Percentiles rank a stretch among this genome's conserved stretches.
phyloP scores from a whole-genome alignment of 345 rosid genomes.

The Sapria himalayana region DNA sequence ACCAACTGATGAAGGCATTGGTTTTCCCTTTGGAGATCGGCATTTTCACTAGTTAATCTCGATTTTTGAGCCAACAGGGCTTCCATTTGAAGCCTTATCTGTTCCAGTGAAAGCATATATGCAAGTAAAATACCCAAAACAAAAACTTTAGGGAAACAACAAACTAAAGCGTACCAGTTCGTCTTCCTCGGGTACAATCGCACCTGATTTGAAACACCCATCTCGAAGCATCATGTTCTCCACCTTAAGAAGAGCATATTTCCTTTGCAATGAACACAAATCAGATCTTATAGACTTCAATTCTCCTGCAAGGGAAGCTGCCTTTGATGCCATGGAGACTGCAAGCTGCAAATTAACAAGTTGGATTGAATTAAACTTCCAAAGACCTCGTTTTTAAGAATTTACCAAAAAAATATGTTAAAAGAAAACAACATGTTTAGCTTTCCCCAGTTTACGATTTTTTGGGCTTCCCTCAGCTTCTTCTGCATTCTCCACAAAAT shows the following conservation, averaged over 20 bases:
- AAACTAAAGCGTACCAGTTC: constrained; percentile 33
- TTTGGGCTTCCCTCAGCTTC: constrained; percentile 19
- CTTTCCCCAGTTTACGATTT: constrained; percentile 33
- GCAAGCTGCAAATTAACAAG: constrained; percentile 36
- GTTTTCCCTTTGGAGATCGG: constrained; percentile 60
- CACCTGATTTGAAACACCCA: constrained; percentile 41
- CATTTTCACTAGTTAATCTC: constrained; percentile 65
- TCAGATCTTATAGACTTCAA: constrained; percentile 51
- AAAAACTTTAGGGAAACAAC: not conserved
- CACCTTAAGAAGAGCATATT: constrained; percentile 56
- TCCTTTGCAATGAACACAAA: constrained; percentile 53
- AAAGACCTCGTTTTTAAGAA: too few species aligned
- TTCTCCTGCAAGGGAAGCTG: constrained; percentile 62
- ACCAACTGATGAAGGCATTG: constrained; percentile 76
- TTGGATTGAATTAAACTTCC: not conserved
- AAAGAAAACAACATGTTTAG: constrained; percentile 36
- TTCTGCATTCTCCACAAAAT: constrained; percentile 17
- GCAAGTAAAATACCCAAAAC: not conserved
- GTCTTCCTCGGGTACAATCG: constrained; percentile 81
- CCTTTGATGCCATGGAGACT: constrained; percentile 61
- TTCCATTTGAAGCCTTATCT: constrained; percentile 94
- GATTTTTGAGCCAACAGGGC: constrained; percentile 77
- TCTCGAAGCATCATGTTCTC: constrained; percentile 74
- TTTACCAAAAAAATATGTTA: not conserved
- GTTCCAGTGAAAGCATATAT: not conserved